A percentile compares a stretch with the other conserved stretches of the same genome.
Evolutionary conservation across 352 stramenopile genomes (phyloP).

Genomic region (Globisporangium orthogonon): DNA sequence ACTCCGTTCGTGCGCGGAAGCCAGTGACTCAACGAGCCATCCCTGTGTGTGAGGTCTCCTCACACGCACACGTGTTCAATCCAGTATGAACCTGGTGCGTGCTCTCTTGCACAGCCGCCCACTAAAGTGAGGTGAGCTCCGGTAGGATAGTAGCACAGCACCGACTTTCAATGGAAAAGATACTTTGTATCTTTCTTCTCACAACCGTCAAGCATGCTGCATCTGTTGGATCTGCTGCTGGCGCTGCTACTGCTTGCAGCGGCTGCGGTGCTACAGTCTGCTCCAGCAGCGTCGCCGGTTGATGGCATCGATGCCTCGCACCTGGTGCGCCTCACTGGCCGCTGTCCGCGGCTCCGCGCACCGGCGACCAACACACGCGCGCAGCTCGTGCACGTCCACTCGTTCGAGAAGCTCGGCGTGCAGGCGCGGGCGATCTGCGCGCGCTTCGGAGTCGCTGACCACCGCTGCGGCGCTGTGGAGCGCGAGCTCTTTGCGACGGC

Average conservation of each 20-base stretch:
- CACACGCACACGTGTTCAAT: too few relatives aligned
- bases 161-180: too few relatives aligned
- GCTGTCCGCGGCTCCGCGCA: constrained; percentile 19
- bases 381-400: constrained; percentile 30
- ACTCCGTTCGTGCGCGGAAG: too few relatives aligned
- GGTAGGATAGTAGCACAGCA: too few relatives aligned
- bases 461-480: constrained; percentile 21
- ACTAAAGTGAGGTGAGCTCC: too few relatives aligned
- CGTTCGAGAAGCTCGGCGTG: constrained; percentile 25
- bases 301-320: background rate
- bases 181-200: too few relatives aligned
- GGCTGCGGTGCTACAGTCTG: background rate
- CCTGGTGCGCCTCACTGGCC: background rate
- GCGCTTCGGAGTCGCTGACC: constrained; percentile 18
- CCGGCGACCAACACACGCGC: constrained; percentile 22
- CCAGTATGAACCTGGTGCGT: too few relatives aligned
- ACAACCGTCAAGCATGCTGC: too few relatives aligned
- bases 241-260: background rate
- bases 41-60: too few relatives aligned
- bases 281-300: background rate
- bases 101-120: too few relatives aligned
- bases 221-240: too few relatives aligned
- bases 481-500: constrained; percentile 28
- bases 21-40: too few relatives aligned
- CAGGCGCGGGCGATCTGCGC: constrained; percentile 17